phyloP scores from a whole-genome alignment of 202 grass and related monocot genomes.

The Digitaria exilis region DNA sequence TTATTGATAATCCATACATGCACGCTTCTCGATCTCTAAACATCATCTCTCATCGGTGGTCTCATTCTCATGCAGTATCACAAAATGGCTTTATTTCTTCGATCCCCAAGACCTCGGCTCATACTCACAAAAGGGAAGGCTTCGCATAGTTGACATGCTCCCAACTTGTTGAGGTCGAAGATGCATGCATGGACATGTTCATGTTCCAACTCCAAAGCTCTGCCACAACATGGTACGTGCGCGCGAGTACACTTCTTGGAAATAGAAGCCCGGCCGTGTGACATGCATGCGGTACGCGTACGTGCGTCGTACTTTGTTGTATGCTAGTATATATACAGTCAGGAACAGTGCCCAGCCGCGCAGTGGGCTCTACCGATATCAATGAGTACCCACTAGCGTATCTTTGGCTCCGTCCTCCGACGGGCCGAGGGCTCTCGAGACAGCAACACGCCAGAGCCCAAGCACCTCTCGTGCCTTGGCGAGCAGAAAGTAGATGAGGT shows the following conservation, averaged over 20 bases:
- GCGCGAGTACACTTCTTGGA: conserved; percentile 42
- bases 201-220: conserved; percentile 6
- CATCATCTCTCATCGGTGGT: neutral
- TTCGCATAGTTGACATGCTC: neutral
- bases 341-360: conserved; percentile 40
- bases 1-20: neutral
- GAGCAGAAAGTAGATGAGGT: conserved; percentile 29
- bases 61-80: neutral
- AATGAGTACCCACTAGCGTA: conserved; percentile 3
- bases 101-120: neutral
- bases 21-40: neutral
- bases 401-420: conserved; percentile 29
- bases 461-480: conserved; percentile 9
- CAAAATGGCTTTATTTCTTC: neutral
- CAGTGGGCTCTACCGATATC: conserved; percentile 6
- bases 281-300: conserved; percentile 15
- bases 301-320: conserved; percentile 18
- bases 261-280: conserved; percentile 24
- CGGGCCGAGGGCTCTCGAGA: conserved; percentile 14
- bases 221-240: conserved; percentile 11
- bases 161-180: neutral
- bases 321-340: neutral
- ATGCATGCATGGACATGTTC: conserved; percentile 9
- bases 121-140: neutral
- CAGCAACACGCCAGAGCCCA: conserved; percentile 28